Evolutionary conservation across 2,329 filamentous ascomycete species (phyloP).

Genomic region (Alternaria rosae): DNA sequence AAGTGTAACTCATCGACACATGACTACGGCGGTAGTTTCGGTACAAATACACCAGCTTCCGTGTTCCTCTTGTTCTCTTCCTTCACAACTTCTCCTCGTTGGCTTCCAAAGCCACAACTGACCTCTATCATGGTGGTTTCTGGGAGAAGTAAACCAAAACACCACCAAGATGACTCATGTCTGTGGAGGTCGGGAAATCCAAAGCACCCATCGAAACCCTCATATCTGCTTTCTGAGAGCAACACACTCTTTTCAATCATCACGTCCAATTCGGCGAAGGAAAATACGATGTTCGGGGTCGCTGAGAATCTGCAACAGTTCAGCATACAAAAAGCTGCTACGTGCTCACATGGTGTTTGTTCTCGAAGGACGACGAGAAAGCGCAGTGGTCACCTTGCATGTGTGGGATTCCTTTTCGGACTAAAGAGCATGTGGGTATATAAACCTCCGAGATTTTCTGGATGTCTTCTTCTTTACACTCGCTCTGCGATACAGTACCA

Average conservation of each 20-base stretch:
- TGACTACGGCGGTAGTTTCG: fast-evolving
- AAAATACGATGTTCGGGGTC: not conserved
- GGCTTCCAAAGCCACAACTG: too few relatives aligned
- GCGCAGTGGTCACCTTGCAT: not conserved
- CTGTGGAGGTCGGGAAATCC: not conserved
- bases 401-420: not conserved
- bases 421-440: not conserved
- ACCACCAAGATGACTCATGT: not conserved
- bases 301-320: not conserved
- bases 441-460: not conserved
- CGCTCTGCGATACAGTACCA: too few relatives aligned
- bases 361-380: not conserved
- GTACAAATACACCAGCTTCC: not conserved
- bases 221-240: not conserved
- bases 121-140: not conserved
- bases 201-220: too few relatives aligned
- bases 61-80: not conserved
- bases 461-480: not conserved
- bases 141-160: not conserved
- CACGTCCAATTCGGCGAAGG: fast-evolving
- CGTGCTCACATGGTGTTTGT: not conserved
- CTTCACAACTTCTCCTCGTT: not conserved
- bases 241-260: not conserved
- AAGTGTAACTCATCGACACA: too few relatives aligned
- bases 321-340: not conserved